phyloP scores from a whole-genome alignment of 495 filamentous ascomycete species.

The Penicillium paxilli region DNA sequence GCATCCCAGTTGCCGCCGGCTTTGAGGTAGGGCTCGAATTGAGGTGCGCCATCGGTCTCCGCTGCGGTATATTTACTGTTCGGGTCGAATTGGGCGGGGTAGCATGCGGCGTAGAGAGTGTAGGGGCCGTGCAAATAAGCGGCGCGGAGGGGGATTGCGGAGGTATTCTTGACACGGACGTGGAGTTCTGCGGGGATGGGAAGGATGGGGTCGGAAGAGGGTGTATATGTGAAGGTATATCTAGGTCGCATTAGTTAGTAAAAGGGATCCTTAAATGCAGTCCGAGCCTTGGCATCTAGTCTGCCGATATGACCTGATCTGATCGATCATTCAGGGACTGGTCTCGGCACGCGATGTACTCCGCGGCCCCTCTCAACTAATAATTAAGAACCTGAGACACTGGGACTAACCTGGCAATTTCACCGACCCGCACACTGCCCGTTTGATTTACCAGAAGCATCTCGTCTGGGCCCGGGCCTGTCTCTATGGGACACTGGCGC shows the following conservation, averaged over 20 bases:
- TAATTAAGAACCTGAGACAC: too few relatives aligned
- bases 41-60: constrained; percentile 64
- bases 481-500: constrained; percentile 25
- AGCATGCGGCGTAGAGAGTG: constrained; percentile 80
- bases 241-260: constrained; percentile 28
- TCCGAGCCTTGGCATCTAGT: too few relatives aligned
- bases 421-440: constrained; percentile 88
- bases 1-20: constrained; percentile 85
- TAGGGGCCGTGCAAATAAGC: constrained; percentile 97
- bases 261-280: neutral
- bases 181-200: constrained; percentile 76
- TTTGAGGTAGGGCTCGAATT: constrained; percentile 96
- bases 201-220: constrained; percentile 81
- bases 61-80: constrained; percentile 67
- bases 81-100: constrained; percentile 76
- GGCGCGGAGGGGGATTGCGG: constrained; percentile 83
- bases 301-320: too few relatives aligned
- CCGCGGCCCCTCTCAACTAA: too few relatives aligned
- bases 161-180: constrained; percentile 89
- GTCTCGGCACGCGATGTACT: too few relatives aligned
- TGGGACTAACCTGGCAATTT: constrained; percentile 66
- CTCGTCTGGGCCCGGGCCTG: constrained; percentile 24
- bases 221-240: constrained; percentile 92
- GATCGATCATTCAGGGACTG: too few relatives aligned
- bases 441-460: constrained; percentile 92